A percentile compares a stretch with the other conserved stretches of the same genome.
Conservation (phyloP, 106 monocot genomes). For the Alisma plantagoaquatica region DNA sequence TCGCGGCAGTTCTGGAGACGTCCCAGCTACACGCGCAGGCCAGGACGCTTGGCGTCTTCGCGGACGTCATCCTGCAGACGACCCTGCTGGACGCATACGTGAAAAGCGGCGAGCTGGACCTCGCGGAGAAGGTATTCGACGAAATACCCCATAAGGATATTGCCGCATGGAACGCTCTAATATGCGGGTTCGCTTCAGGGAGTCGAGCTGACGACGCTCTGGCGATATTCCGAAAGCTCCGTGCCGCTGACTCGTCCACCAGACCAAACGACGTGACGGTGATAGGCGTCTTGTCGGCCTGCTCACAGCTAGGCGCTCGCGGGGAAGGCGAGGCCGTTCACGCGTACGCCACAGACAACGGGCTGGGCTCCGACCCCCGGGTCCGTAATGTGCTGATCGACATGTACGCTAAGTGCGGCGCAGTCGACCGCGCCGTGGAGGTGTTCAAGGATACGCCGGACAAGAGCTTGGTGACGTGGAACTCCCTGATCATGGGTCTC, state of each 20-base stretch:
- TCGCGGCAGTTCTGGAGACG: slow-evolving; percentile 15
- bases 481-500: slow-evolving; percentile 45
- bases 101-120: slow-evolving; percentile 23
- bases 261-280: slow-evolving; percentile 65
- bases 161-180: slow-evolving; percentile 77
- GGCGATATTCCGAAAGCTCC: slow-evolving; percentile 24
- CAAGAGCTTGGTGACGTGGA: slow-evolving; percentile 64
- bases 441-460: slow-evolving; percentile 29
- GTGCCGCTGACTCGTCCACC: too few species aligned
- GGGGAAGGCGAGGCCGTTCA: slow-evolving; percentile 32
- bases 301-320: slow-evolving; percentile 59
- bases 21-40: slow-evolving; percentile 46
- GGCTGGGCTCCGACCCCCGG: slow-evolving; percentile 19
- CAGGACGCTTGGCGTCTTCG: slow-evolving; percentile 32
- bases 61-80: slow-evolving; percentile 57
- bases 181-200: slow-evolving; percentile 36
- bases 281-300: slow-evolving; percentile 65
- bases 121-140: slow-evolving; percentile 52
- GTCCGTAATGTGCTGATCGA: slow-evolving; percentile 68
- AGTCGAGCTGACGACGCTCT: slow-evolving; percentile 49
- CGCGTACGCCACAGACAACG: slow-evolving; percentile 11
- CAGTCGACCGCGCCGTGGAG: slow-evolving; percentile 34
- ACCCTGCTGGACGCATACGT: slow-evolving; percentile 75
- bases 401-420: slow-evolving; percentile 82
- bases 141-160: slow-evolving; percentile 67